A percentile compares a stretch with the other conserved stretches of the same genome.
These are phyloP conservation scores for Trichoderma afroharzianum DNA, from an alignment of 2,329 filamentous ascomycete genomes.

Conservation along the genomic window DNA sequence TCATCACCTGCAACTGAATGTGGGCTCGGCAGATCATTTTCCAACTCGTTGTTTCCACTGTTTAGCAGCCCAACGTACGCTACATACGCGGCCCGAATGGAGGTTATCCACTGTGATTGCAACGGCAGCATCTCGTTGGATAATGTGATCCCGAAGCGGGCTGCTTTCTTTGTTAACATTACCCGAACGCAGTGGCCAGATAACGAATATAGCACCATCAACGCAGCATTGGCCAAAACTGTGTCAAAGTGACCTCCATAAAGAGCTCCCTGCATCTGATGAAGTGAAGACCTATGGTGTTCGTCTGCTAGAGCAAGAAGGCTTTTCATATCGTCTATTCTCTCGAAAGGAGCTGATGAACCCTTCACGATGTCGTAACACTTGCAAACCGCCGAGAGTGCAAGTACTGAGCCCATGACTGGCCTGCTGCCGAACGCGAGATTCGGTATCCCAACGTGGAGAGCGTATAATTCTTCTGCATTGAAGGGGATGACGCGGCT, in stretches of 20 bases:
- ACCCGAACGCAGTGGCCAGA: neutral
- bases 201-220: conserved; percentile 11
- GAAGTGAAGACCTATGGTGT: neutral
- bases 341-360: neutral
- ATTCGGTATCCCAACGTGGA: conserved; percentile 3
- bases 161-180: neutral
- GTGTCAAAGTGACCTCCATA: neutral
- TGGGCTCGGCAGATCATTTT: neutral
- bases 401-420: conserved; percentile 5
- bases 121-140: conserved; percentile 1
- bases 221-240: neutral
- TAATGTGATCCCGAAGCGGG: neutral
- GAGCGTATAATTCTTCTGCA: neutral
- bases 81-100: conserved; percentile 1
- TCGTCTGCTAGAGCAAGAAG: neutral
- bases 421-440: conserved; percentile 1
- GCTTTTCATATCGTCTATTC: neutral
- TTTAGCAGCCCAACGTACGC: conserved; percentile 2
- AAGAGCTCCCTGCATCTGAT: neutral
- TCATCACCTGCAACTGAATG: neutral
- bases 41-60: neutral
- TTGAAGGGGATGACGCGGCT: conserved; percentile 1
- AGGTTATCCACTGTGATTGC: conserved; percentile 13
- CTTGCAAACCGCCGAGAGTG: conserved; percentile 5
- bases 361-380: conserved; percentile 1